Conservation (phyloP, 2,329 filamentous ascomycete species). For the Penicillium sp. region DNA sequence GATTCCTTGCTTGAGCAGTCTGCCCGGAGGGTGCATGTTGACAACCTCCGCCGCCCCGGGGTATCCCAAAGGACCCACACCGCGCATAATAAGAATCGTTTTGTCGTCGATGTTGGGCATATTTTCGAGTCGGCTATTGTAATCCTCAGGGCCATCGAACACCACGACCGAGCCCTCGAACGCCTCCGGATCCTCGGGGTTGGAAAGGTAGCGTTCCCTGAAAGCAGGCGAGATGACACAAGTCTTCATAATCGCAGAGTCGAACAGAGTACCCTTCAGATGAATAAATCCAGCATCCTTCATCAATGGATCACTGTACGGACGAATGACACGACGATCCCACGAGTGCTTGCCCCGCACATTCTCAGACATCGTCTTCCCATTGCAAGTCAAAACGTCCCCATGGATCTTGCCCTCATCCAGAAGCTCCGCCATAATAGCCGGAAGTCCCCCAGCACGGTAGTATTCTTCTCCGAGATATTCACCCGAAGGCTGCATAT, state of each 20-base stretch:
- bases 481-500: slow-evolving; percentile 56
- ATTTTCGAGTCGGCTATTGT: slow-evolving; percentile 45
- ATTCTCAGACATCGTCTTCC: slow-evolving; percentile 21
- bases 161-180: slow-evolving; percentile 50
- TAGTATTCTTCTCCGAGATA: slow-evolving; percentile 56
- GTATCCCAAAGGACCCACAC: slow-evolving; percentile 51
- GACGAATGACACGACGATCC: slow-evolving; percentile 50
- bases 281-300: slow-evolving; percentile 53
- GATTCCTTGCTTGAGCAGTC: slow-evolving; percentile 48
- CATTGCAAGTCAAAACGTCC: slow-evolving; percentile 34
- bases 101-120: slow-evolving; percentile 39
- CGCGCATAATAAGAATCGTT: slow-evolving; percentile 50
- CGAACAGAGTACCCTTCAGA: slow-evolving; percentile 49
- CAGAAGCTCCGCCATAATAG: slow-evolving; percentile 54
- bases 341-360: slow-evolving; percentile 42
- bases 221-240: slow-evolving; percentile 51
- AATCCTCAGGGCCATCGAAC: slow-evolving; percentile 54
- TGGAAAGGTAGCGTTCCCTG: slow-evolving; percentile 45
- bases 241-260: slow-evolving; percentile 56
- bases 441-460: slow-evolving; percentile 53
- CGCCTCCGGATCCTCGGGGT: slow-evolving; percentile 48
- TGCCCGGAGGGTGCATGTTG: slow-evolving; percentile 52
- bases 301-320: slow-evolving; percentile 49
- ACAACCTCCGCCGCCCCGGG: slow-evolving; percentile 54
- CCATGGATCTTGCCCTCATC: slow-evolving; percentile 48